Base-by-base conservation (phyloP, 2,329 filamentous ascomycete species). In the Sporothrix sp. region DNA sequence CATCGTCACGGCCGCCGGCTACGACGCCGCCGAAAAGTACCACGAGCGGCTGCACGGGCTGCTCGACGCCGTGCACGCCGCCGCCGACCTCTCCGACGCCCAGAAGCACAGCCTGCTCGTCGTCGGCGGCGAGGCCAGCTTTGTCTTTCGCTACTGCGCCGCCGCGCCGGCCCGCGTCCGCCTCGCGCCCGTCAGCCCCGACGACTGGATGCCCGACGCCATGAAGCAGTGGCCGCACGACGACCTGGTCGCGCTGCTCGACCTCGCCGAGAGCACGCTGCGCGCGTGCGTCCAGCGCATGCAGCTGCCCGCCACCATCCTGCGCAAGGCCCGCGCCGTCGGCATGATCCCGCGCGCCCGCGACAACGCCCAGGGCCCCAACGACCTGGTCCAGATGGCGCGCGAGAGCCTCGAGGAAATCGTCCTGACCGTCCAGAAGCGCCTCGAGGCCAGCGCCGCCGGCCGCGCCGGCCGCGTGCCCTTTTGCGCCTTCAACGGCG, bases 401-500 rank as follows among this genome's bases (percentile, higher is more conserved):
- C 82, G 93, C 16, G 93, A 98, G 69, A 85, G 85, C 52, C 78
- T 98, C 16, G 93, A 98, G 65, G 93, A 98, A 70, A 96, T 91
- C 0, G 93, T 98, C 0, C 74, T 98, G 10, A 88, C 95, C 1
- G 87, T 93, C 16, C 91, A 97, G 66, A 91, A 94, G 65, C 89
- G 88, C 44, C 76, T 98, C 4, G 91, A 97, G 67, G 78, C 90
- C 59, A 87, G 83, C 36, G 70, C 77, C 1, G 84, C 84, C 27
- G 85, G 84, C 65, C 75, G 60, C 54, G 50, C 59, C 23, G 60
- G 61, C 7, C 58, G 63, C 21, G 71, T 98, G 28, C 93, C 93
- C 0, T 98, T 97, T 63, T 98, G 93, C 64, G 93, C 93, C 20
- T 98, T 98, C 73, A 98, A 98, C 66, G 93, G 91, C 49, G 93